Base-by-base conservation (phyloP, 2,329 filamentous ascomycete species). In the Plenodomus tracheiphilus region DNA sequence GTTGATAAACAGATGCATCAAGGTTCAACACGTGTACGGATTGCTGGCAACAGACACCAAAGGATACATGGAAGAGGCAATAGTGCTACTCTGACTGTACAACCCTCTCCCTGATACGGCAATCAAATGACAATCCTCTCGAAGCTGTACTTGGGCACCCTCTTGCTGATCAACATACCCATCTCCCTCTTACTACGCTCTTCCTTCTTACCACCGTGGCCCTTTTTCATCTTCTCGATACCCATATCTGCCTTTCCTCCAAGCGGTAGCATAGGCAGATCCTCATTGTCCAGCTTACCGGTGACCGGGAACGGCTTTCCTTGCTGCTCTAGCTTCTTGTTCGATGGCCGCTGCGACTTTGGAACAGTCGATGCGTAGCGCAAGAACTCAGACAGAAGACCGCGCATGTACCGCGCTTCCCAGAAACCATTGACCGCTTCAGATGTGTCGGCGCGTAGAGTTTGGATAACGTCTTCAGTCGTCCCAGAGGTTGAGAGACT, bases 81-180 rank as follows among this genome's bases (percentile, higher is more conserved):
- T 10, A 25, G 5, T 25, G 28, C 13, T 32, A 15, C 4, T 32
- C 28, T 32, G 28, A 15, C 28, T 32, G 15, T 15, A 15, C 28
- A 32, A 11, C 8, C 15, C 28, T 8, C 8, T 4, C 15, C 4
- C 6, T 15, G 13, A 7, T 32, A 4, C 13, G 10, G 28, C 11
- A 11, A 4, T 32, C 40, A 59, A 34, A 59, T 41, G 13, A 54
- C 43, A 47, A 96, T 85, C 73, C 85, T 84, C 75, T 96, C 91
- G 58, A 93, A 81, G 39, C 88, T 90, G 75, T 97, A 96, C 58
- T 86, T 84, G 47, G 88, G 88, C 53, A 92, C 87, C 68, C 86
- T 86, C 75, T 89, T 88, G 67, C 88, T 90, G 66, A 88, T 84
- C 70, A 95, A 74, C 72, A 88, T 84, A 16, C 88, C 89, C 49